A percentile compares a stretch with the other conserved stretches of the same genome.
Evolutionary conservation across 495 filamentous ascomycete genomes (phyloP).

Genomic region (Staphylotrichum tortipilum): DNA sequence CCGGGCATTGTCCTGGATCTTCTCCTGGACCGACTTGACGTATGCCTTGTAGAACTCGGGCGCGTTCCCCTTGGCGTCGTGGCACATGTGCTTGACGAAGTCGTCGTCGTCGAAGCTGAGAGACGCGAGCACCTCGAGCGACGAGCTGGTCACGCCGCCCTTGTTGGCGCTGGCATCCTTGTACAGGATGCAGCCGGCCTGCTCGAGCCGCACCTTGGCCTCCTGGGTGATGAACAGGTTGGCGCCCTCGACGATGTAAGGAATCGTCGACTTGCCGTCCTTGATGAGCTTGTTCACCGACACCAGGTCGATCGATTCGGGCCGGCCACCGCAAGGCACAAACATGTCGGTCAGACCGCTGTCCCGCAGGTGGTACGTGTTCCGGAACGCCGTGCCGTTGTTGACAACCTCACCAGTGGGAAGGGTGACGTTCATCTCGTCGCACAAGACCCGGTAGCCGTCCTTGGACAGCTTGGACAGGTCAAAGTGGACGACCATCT

Average conservation of each 20-base stretch:
- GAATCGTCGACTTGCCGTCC: slow-evolving; percentile 73
- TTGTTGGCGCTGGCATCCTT: slow-evolving; percentile 99
- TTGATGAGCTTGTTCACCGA: slow-evolving; percentile 77
- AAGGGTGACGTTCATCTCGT: slow-evolving; percentile 77
- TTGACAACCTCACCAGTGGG: slow-evolving; percentile 77
- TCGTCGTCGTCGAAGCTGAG: slow-evolving; percentile 84
- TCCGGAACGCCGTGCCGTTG: slow-evolving; percentile 93
- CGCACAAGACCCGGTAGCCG: slow-evolving; percentile 88
- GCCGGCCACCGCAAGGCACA: slow-evolving; percentile 92
- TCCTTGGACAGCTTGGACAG: slow-evolving; percentile 72
- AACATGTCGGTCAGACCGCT: slow-evolving; percentile 73
- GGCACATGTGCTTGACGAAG: slow-evolving; percentile 91
- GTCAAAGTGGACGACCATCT: slow-evolving; percentile 87
- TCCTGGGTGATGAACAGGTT: slow-evolving; percentile 99
- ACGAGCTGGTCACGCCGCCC: slow-evolving; percentile 97
- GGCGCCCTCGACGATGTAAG: slow-evolving; percentile 94
- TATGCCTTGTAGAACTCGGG: slow-evolving; percentile 89
- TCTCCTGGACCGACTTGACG: slow-evolving; percentile 81
- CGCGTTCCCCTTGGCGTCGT: slow-evolving; percentile 62
- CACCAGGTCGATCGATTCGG: slow-evolving; percentile 90
- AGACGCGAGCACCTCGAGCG: slow-evolving; percentile 87
- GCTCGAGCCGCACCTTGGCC: slow-evolving; percentile 87
- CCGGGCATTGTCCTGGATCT: slow-evolving; percentile 78
- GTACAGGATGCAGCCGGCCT: slow-evolving; percentile 86
- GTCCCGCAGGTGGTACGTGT: slow-evolving; percentile 85